A percentile compares a stretch with the other conserved stretches of the same genome.
Evolutionary conservation across 495 filamentous ascomycete species (phyloP).

Genomic region (Cenococcum geophilum): DNA sequence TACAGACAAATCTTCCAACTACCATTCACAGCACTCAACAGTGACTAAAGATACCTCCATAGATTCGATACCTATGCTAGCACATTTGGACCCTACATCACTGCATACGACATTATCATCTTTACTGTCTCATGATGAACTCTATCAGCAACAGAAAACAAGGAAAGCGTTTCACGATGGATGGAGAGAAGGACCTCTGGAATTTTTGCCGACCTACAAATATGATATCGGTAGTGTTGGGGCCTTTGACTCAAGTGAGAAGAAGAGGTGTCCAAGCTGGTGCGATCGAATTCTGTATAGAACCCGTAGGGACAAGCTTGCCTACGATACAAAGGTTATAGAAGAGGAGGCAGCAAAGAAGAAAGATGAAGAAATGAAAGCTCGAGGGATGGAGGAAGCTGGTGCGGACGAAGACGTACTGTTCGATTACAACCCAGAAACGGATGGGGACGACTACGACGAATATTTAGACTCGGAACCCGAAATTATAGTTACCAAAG

Average conservation of each 20-base stretch:
- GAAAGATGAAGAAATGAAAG: constrained; percentile 78
- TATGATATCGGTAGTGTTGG: constrained; percentile 94
- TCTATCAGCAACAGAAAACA: constrained; percentile 63
- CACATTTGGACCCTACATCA: constrained; percentile 52
- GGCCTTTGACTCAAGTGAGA: constrained; percentile 90
- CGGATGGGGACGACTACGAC: constrained; percentile 58
- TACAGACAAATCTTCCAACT: not conserved
- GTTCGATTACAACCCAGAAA: constrained; percentile 84
- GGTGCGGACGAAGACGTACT: constrained; percentile 72
- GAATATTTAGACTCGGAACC: constrained; percentile 51
- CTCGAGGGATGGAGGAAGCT: constrained; percentile 64
- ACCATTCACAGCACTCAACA: not conserved
- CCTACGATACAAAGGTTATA: constrained; percentile 60
- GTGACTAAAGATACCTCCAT: not conserved
- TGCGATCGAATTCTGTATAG: constrained; percentile 94
- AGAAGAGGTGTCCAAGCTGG: constrained; percentile 88
- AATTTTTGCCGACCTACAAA: constrained; percentile 93
- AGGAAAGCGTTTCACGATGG: constrained; percentile 81
- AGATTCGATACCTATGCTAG: constrained; percentile 20
- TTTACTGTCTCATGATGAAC: constrained; percentile 83
- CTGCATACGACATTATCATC: constrained; percentile 81
- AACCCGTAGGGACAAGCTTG: constrained; percentile 60
- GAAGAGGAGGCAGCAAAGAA: constrained; percentile 62
- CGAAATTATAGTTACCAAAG: constrained; percentile 47
- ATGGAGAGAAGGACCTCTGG: constrained; percentile 83